These are phyloP conservation scores for Leishmania guyanensis DNA, from an alignment of 208 protist genomes.

Conservation along the genomic window DNA sequence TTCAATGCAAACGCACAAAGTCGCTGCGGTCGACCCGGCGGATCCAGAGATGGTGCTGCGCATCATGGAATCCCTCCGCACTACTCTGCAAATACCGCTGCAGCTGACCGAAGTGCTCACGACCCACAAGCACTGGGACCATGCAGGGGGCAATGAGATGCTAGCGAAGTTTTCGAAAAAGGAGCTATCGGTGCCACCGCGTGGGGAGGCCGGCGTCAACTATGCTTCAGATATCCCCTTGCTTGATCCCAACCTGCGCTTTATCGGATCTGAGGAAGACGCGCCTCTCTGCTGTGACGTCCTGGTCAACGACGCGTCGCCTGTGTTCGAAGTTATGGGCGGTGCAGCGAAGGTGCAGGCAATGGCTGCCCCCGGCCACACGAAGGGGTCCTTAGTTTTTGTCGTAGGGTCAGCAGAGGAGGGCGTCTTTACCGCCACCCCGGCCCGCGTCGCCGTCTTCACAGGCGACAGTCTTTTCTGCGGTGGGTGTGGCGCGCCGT, in stretches of 20 bases:
- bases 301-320: slow-evolving; percentile 44
- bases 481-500: slow-evolving; percentile 90
- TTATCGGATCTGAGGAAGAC: slow-evolving; percentile 81
- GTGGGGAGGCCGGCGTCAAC: slow-evolving; percentile 18
- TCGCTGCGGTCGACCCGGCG: slow-evolving; percentile 78
- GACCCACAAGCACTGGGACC: slow-evolving; percentile 97
- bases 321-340: slow-evolving; percentile 55
- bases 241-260: slow-evolving; percentile 35
- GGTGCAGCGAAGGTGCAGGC: slow-evolving; percentile 52
- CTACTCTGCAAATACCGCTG: slow-evolving; percentile 37
- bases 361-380: slow-evolving; percentile 82
- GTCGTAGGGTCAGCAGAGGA: slow-evolving; percentile 53
- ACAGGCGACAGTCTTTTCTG: slow-evolving; percentile 95
- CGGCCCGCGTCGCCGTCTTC: slow-evolving; percentile 76
- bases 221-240: slow-evolving; percentile 17
- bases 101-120: slow-evolving; percentile 87
- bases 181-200: neutral
- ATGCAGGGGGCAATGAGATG: slow-evolving; percentile 92
- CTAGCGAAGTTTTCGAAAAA: slow-evolving; percentile 35
- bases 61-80: slow-evolving; percentile 40
- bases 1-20: slow-evolving; percentile 48
- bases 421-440: slow-evolving; percentile 21
- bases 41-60: slow-evolving; percentile 65
- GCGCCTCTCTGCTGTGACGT: slow-evolving; percentile 57
- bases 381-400: slow-evolving; percentile 76